Evolutionary conservation across 2,329 filamentous ascomycete genomes (phyloP).

Genomic region (Aureobasidium leucospermi): DNA sequence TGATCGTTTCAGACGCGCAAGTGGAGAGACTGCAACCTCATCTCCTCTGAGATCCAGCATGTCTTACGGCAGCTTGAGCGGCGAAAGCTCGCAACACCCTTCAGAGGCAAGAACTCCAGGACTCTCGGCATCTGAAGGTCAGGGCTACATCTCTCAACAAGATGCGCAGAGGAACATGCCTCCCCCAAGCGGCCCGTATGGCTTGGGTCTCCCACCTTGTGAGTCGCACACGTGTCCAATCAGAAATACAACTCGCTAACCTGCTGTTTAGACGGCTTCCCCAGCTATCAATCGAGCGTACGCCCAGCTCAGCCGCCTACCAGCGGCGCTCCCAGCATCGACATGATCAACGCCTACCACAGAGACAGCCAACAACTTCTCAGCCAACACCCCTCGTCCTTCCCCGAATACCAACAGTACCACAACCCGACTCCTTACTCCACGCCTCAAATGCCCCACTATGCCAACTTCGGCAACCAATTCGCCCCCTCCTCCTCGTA

Average conservation of each 20-base stretch:
- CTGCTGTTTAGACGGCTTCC: constrained; percentile 2
- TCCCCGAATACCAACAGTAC: constrained; percentile 22
- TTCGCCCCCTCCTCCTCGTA: constrained; percentile 4
- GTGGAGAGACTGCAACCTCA: constrained; percentile 34
- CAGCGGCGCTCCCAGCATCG: constrained; percentile 12
- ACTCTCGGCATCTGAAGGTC: not conserved
- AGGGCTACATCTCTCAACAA: constrained; percentile 7
- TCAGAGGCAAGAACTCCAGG: constrained; percentile 5
- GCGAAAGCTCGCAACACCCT: constrained; percentile 3
- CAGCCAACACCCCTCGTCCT: constrained; percentile 20
- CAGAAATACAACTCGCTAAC: constrained; percentile 17
- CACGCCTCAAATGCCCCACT: constrained; percentile 22
- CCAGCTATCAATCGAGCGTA: constrained; percentile 15
- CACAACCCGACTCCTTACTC: constrained; percentile 16
- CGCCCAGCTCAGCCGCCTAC: constrained; percentile 12
- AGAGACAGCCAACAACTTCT: constrained; percentile 19
- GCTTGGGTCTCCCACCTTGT: constrained; percentile 27
- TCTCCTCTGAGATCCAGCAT: constrained; percentile 41
- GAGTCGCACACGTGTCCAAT: constrained; percentile 14
- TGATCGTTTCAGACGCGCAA: constrained; percentile 34
- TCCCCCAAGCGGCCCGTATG: constrained; percentile 20
- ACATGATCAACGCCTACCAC: constrained; percentile 17
- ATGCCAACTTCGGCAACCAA: constrained; percentile 14
- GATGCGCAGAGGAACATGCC: constrained; percentile 17
- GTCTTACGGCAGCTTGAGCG: constrained; percentile 30